phyloP scores from a whole-genome alignment of 768 basidiomycete genomes.

The Amanita pseudoporphyria region DNA sequence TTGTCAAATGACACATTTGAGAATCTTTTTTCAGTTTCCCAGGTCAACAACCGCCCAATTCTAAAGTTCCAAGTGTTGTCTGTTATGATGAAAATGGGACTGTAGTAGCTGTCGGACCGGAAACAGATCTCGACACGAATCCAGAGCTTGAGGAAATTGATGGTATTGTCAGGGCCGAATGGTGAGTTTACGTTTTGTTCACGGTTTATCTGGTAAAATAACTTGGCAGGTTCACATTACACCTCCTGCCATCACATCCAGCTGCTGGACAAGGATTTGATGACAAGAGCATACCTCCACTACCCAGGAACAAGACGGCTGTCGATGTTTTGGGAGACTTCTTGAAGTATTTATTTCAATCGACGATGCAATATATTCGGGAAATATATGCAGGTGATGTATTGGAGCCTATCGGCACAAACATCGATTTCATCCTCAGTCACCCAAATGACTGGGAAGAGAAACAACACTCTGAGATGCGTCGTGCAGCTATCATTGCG shows the following conservation, averaged over 20 bases:
- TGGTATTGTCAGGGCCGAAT: background rate
- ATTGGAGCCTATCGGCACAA: no score
- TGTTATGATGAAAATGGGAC: constrained; percentile 5
- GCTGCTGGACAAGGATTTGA: no score
- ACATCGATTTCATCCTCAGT: no score
- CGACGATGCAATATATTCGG: no score
- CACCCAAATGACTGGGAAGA: no score
- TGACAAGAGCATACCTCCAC: constrained; percentile 19
- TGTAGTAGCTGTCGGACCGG: constrained; percentile 2
- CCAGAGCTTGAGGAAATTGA: background rate
- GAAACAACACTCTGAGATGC: no score
- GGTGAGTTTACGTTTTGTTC: background rate
- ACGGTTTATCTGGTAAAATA: no score
- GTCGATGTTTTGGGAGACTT: constrained; percentile 40
- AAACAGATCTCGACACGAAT: constrained; percentile 4
- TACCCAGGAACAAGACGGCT: constrained; percentile 31
- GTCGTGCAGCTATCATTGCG: no score
- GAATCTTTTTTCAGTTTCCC: background rate
- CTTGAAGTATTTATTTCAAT: constrained; percentile 30
- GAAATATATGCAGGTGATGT: no score
- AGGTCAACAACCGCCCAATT: background rate
- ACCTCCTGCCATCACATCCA: background rate
- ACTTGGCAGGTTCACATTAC: constrained; percentile 1
- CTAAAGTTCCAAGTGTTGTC: constrained; percentile 5
- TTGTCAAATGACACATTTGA: constrained; percentile 1